Evolutionary conservation across 2,329 filamentous ascomycete species (phyloP).

Genomic region (Triangularia setosa): DNA sequence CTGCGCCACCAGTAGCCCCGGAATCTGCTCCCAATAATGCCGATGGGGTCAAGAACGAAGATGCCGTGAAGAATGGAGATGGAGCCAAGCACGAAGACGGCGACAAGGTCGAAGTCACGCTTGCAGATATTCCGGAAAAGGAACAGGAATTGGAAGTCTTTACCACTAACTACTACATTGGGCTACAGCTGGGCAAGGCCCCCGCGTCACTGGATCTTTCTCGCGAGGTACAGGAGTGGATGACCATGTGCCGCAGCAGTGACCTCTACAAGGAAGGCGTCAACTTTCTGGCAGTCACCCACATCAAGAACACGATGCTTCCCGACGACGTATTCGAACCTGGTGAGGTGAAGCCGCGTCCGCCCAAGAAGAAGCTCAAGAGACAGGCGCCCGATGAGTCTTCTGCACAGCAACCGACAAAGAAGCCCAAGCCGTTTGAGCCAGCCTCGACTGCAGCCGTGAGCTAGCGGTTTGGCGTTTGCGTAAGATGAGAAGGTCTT

Average conservation of each 20-base stretch:
- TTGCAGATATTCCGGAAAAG: conserved; percentile 24
- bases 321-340: conserved; percentile 84
- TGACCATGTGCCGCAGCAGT: conserved; percentile 73
- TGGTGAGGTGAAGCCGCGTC: conserved; percentile 67
- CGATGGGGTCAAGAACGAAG: conserved; percentile 6
- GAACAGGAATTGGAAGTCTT: conserved; percentile 54
- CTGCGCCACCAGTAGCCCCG: not conserved
- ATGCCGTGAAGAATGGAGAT: conserved; percentile 16
- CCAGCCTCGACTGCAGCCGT: not conserved
- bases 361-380: conserved; percentile 52
- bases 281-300: conserved; percentile 75
- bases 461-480: not conserved
- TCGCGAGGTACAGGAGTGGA: conserved; percentile 81
- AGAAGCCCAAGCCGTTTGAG: conserved; percentile 14
- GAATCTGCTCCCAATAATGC: not conserved
- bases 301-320: conserved; percentile 75
- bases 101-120: conserved; percentile 16
- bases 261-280: conserved; percentile 70
- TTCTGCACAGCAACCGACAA: conserved; percentile 29
- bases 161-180: conserved; percentile 93
- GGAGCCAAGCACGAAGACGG: conserved; percentile 3
- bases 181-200: conserved; percentile 70
- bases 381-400: conserved; percentile 30
- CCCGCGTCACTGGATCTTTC: conserved; percentile 73
- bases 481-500: not conserved